phyloP scores from a whole-genome alignment of 768 basidiomycete species.

The Mrakia frigida region DNA sequence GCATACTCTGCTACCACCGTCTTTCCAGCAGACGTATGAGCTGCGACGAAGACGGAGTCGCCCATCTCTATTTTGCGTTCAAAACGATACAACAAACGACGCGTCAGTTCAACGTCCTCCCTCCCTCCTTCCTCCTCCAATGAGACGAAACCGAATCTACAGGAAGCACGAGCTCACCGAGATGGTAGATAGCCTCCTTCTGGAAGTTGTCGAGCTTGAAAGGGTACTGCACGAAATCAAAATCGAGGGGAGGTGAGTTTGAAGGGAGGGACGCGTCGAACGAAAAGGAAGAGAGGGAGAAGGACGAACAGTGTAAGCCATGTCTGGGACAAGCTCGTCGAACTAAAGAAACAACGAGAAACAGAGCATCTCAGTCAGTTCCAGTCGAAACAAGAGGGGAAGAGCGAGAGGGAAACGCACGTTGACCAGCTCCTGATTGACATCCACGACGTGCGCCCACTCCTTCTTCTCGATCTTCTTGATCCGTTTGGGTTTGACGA shows the following conservation, averaged over 20 bases:
- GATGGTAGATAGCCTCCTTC: conserved; percentile 95
- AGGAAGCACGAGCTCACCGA: conserved; percentile 41
- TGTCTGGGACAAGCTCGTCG: conserved; percentile 85
- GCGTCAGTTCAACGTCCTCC: conserved; percentile 17
- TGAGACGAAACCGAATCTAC: background rate
- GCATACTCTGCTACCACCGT: conserved; percentile 99
- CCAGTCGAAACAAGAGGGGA: too few relatives aligned
- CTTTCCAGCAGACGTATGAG: conserved; percentile 98
- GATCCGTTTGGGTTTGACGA: conserved; percentile 41
- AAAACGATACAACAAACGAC: background rate
- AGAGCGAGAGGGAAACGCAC: conserved; percentile 34
- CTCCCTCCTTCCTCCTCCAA: background rate
- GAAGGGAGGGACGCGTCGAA: conserved; percentile 11
- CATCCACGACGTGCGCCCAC: conserved; percentile 96
- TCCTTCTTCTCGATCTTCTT: conserved; percentile 65
- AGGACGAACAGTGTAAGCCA: conserved; percentile 75
- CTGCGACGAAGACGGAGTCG: conserved; percentile 98
- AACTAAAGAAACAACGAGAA: conserved; percentile 46
- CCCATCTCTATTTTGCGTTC: conserved; percentile 67
- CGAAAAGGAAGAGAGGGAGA: background rate
- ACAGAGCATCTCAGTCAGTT: too few relatives aligned
- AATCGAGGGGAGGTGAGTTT: background rate
- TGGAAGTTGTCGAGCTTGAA: conserved; percentile 98
- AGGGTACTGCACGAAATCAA: conserved; percentile 65
- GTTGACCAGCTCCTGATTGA: conserved; percentile 81